Evolutionary conservation across 345 rosid species (phyloP), one percentile per base, ranked within the genome.

Genomic region (Garcia nutans): DNA sequence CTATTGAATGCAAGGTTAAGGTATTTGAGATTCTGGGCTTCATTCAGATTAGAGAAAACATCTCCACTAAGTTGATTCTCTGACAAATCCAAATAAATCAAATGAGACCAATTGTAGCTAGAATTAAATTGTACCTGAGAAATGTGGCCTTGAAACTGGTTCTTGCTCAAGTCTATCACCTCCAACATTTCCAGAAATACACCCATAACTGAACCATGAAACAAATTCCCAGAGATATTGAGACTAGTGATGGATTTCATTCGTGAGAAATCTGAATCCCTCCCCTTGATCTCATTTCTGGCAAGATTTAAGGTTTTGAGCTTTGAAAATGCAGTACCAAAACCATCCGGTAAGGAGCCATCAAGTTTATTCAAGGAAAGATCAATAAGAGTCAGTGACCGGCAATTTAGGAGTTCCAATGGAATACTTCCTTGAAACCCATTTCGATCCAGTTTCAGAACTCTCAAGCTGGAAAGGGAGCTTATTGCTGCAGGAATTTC

Each of bases 51-150:
- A 47, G 80, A 83, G 47, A 88, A 80, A 63, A 91, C 80, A 76
- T 90, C 92, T 73, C 97, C 99, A 76, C 86, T 87, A 24, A 95
- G 86, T 72, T 89, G 87, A 85, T 95, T 95, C 77, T 92, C 92
- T 78, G 99, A 95, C 78, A 92, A 85, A 85, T 95, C 99, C 59
- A 92, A 83, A 85, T 85, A 75, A 82, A 88, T 80, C 89, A 92
- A 85, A 79, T 45, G 73, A 79, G 88, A 86, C 91, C 91, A 81
- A 61, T 84, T 85, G 78, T 78, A 83, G 75, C 84, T 83, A 64
- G 85, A 86, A 81, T 85, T 88, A 82, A 86, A 84, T 57, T 82
- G 91, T 91, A 90, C 97, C 89, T 89, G 93, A 84, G 97, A 88
- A 79, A 91, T 81, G 80, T 92, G 88, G 65, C 93, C 98, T 78